Evolutionary conservation across 2,329 filamentous ascomycete genomes (phyloP).

Genomic region (Xylaria sp.): DNA sequence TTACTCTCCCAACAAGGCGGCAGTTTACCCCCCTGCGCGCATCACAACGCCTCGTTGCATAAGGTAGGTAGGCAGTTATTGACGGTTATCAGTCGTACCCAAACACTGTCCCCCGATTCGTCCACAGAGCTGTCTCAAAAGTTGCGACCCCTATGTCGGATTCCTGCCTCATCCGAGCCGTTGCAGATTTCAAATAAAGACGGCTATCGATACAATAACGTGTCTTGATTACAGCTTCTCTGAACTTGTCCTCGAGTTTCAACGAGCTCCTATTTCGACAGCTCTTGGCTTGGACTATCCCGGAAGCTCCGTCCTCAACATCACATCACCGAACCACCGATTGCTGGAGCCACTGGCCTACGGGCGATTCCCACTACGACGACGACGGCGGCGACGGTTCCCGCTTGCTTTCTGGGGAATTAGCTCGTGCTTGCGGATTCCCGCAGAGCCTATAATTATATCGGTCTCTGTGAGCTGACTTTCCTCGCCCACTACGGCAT

Average conservation of each 20-base stretch:
- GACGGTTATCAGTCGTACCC: slow-evolving; percentile 16
- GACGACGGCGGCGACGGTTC: background rate
- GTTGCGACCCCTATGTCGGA: slow-evolving; percentile 12
- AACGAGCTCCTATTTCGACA: slow-evolving; percentile 16
- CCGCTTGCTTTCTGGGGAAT: background rate
- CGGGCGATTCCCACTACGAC: background rate
- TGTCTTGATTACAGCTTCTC: slow-evolving; percentile 5
- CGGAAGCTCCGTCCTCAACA: slow-evolving; percentile 29
- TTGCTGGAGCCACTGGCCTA: slow-evolving; percentile 1
- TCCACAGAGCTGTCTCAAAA: slow-evolving; percentile 7
- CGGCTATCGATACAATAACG: slow-evolving; percentile 12
- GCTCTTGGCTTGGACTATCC: slow-evolving; percentile 18
- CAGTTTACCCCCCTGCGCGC: slow-evolving; percentile 7
- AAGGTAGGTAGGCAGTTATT: slow-evolving; percentile 19
- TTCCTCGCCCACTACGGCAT: slow-evolving; percentile 14
- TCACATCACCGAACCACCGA: slow-evolving; percentile 19
- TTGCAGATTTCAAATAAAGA: slow-evolving; percentile 11
- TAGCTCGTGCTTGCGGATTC: slow-evolving; percentile 2
- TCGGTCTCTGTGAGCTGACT: slow-evolving; percentile 1
- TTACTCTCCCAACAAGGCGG: background rate
- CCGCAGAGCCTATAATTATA: background rate
- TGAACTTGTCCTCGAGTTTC: slow-evolving; percentile 1
- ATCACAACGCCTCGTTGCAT: slow-evolving; percentile 22
- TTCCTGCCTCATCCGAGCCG: slow-evolving; percentile 12
- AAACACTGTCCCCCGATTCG: slow-evolving; percentile 10